Conservation (phyloP, 2,329 filamentous ascomycete species). For the Cladosporium sp. region DNA sequence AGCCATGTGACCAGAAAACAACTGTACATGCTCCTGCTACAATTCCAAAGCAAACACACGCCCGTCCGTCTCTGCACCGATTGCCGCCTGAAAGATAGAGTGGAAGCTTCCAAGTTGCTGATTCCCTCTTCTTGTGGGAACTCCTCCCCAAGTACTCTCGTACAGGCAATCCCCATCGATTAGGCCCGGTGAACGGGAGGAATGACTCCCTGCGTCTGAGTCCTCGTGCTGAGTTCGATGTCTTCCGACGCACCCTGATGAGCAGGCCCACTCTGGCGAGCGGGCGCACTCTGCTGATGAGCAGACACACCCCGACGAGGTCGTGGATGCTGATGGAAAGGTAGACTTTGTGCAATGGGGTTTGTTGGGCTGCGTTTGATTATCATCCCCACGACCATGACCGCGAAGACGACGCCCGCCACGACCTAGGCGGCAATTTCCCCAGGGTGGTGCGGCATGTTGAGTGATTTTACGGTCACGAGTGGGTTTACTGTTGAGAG, state of each 20-base stretch:
- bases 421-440: background rate
- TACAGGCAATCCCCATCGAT: background rate
- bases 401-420: background rate
- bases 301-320: background rate
- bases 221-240: background rate
- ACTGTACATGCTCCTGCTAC: background rate
- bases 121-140: background rate
- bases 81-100: background rate
- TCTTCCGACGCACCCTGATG: background rate
- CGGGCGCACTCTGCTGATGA: background rate
- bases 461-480: too few relatives aligned
- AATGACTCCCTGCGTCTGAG: background rate
- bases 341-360: too few relatives aligned
- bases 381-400: background rate
- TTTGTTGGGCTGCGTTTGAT: background rate
- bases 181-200: background rate
- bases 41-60: background rate
- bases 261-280: background rate
- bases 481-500: too few relatives aligned
- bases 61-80: background rate
- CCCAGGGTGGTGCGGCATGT: too few relatives aligned
- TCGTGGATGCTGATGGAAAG: background rate
- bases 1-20: background rate
- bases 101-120: background rate
- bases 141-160: background rate